Evolutionary conservation across 257 asterid genomes (phyloP), one percentile per base, ranked within the genome.

Genomic region (Gentiana macrophylla): DNA sequence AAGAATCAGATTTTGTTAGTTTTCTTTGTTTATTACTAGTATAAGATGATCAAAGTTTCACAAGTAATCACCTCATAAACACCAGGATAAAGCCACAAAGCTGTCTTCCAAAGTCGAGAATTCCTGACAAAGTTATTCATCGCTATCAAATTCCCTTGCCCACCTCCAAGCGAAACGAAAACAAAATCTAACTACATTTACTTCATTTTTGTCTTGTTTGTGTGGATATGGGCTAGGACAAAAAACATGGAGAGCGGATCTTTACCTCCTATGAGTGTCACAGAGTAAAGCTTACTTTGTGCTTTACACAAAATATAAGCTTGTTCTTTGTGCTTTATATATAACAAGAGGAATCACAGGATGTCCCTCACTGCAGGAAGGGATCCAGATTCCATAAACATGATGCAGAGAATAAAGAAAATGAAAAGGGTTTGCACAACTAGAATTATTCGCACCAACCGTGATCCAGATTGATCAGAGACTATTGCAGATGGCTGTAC

Each of bases 1-100:
- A 35, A 41, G 15, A 35, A 8, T 12, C 3, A 12, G 6, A 32
- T 9, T 54, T 41, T 35, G 12, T 34, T 7, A 1, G 1, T 2
- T 34, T 4, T 54, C 24, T 34, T 12, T 1, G 2, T 10, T 5
- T 24, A 13, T 15, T 33, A 11, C 6, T 3, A 12, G 54, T 10
- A 3, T 12, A 0, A 7, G n/a, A 12, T 32, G 35, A 6, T 0
- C 5, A 37, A 49, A 43, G 32, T 24, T 8, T 11, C 6, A 2
- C 13, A 7, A 38, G 34, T 7, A 36, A 4, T 13, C 70, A 87
- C 98, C 98, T 91, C 95, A 59, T 91, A 91, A 61, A 79, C 79
- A 62, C 98, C 98, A 48, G 95, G 98, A 80, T 91, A 91, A 56
- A 91, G 88, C 96, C 98, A 91, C 74, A 91, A 64, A 34, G 71